Base-by-base conservation (phyloP, 2,329 filamentous ascomycete genomes). In the Cryphonectria carpinicola region DNA sequence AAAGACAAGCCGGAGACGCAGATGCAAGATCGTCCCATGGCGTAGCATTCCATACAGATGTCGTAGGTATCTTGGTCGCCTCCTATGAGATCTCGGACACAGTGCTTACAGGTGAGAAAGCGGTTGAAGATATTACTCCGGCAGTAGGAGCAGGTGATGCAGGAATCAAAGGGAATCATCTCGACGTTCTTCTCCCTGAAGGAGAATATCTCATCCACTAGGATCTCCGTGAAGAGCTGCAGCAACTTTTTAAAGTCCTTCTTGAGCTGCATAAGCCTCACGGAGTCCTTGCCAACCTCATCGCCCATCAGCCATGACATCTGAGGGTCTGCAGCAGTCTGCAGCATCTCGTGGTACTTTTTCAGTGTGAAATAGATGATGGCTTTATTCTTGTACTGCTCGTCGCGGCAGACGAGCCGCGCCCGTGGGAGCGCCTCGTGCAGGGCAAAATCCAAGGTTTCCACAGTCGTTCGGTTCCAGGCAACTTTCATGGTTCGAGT, bases 321-420 rank as follows among this genome's bases (percentile, higher is more conserved):
- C 66, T 86, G 82, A 14, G 82, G 69, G 86, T 84, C 65, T 89
- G 87, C 65, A 88, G 83, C 35, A 86, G 82, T 61, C 80, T 79
- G 68, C 22, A 93, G 86, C 65, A 89, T 84, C n/a, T 84, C 83
- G 73, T 86, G 84, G 78, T 98, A 98, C 76, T 94, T 96, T 14
- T 91, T 83, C 4, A 98, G 85, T 0, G 94, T 93, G 78, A 91
- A 97, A 80, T 95, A 97, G 61, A 98, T 86, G 70, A 98, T 98
- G 6, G 95, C 93, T 79, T 98, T 98, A 82, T 97, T 98, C 80
- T 98, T 98, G 84, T 99, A 99, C 80, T 98, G 95, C 79, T 99
- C 96, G 75, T 99, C 96, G 52, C 96, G 92, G 78, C 96, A 98
- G 3, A 98, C 95, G 75, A 98, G 88, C 17, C 94, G 89, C 13